Percentiles rank a stretch among this genome's conserved stretches.
Conservation (phyloP, 1,284 basidiomycete species). For the Ganoderma meredithae region DNA sequence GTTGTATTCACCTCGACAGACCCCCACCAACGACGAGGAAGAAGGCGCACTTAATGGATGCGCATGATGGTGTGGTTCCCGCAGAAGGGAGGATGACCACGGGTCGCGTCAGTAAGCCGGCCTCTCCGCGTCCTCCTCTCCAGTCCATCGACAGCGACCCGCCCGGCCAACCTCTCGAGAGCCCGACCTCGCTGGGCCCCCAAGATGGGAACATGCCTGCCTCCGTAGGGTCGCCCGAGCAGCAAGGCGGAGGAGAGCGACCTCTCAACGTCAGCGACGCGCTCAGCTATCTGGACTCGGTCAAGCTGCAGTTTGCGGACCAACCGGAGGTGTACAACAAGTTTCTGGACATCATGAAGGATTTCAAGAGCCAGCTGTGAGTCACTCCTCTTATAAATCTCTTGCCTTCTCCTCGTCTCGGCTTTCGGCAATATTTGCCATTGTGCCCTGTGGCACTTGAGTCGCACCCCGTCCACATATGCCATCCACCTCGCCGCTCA, state of each 20-base stretch:
- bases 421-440: background rate
- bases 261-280: constrained; percentile 88
- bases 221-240: background rate
- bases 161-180: background rate
- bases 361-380: constrained; percentile 92
- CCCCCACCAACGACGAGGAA: background rate
- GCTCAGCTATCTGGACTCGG: constrained; percentile 92
- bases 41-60: background rate
- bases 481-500: background rate
- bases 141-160: constrained; percentile 1
- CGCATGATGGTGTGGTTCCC: background rate
- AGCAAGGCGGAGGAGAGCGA: constrained; percentile 44
- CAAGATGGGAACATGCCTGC: background rate
- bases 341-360: constrained; percentile 98
- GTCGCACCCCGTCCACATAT: background rate
- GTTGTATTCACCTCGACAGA: background rate
- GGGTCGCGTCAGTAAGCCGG: background rate
- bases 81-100: background rate
- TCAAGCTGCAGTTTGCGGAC: constrained; percentile 89
- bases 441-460: background rate
- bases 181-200: background rate
- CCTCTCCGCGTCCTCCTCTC: constrained; percentile 6
- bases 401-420: background rate
- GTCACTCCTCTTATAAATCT: constrained; percentile 38
- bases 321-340: constrained; percentile 94